A percentile compares a stretch with the other conserved stretches of the same genome.
Evolutionary conservation across 192 early-diverging fungal species (phyloP).

Genomic region (Gaertneriomyces semiglobifer): DNA sequence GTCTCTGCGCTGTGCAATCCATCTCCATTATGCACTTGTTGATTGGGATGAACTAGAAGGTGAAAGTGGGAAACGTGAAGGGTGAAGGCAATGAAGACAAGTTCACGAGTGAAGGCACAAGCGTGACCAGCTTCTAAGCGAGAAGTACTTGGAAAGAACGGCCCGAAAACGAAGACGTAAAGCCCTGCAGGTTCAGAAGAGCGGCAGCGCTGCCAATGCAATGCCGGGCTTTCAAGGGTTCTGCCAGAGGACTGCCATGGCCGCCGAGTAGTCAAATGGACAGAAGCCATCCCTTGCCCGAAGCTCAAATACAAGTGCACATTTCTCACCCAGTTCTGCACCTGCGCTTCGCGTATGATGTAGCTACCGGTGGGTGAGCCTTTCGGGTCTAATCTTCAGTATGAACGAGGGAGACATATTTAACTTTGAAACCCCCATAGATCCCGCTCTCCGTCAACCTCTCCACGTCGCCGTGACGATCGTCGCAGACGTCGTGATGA

Average conservation of each 20-base stretch:
- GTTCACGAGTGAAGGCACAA: too few species aligned
- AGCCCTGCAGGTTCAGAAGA: too few species aligned
- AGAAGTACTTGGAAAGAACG: too few species aligned
- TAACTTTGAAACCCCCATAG: neutral
- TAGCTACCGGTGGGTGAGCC: neutral
- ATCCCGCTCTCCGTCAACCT: neutral
- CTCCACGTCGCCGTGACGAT: neutral
- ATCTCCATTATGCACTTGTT: neutral
- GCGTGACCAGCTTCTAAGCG: too few species aligned
- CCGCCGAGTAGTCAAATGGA: neutral
- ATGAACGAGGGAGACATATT: neutral
- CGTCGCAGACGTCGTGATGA: conserved; percentile 3
- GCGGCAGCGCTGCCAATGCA: too few species aligned
- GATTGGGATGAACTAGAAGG: neutral
- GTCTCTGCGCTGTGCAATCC: neutral
- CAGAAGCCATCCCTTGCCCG: neutral
- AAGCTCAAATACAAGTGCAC: neutral
- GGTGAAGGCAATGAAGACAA: too few species aligned
- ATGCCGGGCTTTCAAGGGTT: too few species aligned
- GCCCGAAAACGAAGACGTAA: too few species aligned
- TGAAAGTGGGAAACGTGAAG: too few species aligned
- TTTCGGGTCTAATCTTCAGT: neutral
- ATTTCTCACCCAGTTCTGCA: conserved; percentile 1
- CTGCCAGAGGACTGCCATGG: too few species aligned
- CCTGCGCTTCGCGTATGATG: neutral